Base-by-base conservation (phyloP, 1,284 basidiomycete genomes). In the Rhodotorula sp. region DNA sequence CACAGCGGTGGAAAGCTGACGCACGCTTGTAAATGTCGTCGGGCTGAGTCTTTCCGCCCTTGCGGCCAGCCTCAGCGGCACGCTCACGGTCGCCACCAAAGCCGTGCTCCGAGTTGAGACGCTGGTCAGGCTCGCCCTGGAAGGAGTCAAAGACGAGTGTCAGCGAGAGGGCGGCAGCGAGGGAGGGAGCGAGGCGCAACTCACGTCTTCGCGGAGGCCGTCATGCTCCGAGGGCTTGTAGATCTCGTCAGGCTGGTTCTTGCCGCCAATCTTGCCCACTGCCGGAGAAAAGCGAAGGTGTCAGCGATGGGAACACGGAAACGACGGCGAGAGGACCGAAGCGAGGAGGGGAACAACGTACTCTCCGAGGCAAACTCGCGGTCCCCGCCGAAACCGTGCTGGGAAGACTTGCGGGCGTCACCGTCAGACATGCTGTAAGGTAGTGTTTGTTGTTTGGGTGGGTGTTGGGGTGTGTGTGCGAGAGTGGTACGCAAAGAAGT, bases 171-270 rank as follows among this genome's bases (percentile, higher is more conserved):
- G 24, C 22, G 47, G n/a, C 47, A 17, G 11, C 20, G 47, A 9
- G 11, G 17, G 20, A 48, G 22, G 47, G n/a, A 3, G 11, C 47
- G 20, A 24, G n/a, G 22, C 49, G 55, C 51, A 57, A 22, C 34
- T 58, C 32, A 30, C 59, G 34, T 61, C 61, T 48, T 66, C 62
- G n/a, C 47, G 64, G 36, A 68, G 67, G n/a, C 73, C 73, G n/a
- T 55, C 73, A 66, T 74, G 73, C 68, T 74, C 73, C 30, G 67
- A 66, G 66, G 73, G 59, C 67, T 69, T 69, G 67, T 69, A 69
- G 36, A 60, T 47, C n/a, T 56, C 58, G 29, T 57, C 67, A 29
- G 52, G 61, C 61, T 62, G 61, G 61, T 6, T 61, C 15, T 30
- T 17, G 32, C 53, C 62, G 32, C 53, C 46, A 20, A n/a, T 32